Conservation (phyloP, 2,329 filamentous ascomycete species). For the Sporothrix inflata region DNA sequence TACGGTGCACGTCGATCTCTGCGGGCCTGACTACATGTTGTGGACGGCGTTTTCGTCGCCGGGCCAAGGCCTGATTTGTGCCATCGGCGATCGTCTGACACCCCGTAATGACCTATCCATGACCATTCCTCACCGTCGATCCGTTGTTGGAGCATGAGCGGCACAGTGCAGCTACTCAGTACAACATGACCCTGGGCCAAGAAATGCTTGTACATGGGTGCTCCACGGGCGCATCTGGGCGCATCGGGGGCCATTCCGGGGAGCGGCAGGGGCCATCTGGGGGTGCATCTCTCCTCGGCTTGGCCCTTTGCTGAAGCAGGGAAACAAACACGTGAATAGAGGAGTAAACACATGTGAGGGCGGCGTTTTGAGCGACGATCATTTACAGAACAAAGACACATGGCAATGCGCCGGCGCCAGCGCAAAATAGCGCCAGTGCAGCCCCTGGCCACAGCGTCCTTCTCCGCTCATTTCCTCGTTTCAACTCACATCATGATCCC, state of each 20-base stretch:
- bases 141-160: neutral
- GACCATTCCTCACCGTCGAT: neutral
- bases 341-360: constrained; percentile 15
- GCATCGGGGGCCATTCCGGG: neutral
- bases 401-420: neutral
- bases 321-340: neutral
- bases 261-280: neutral
- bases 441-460: neutral
- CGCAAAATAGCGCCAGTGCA: neutral
- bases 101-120: too few species aligned
- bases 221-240: neutral
- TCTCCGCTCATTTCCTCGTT: neutral
- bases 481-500: neutral
- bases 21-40: too few species aligned
- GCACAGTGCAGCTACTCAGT: neutral
- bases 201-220: neutral
- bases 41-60: too few species aligned
- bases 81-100: too few species aligned
- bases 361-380: neutral
- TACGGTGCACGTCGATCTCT: too few species aligned
- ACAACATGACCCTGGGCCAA: neutral
- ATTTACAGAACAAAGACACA: neutral
- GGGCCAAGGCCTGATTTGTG: too few species aligned
- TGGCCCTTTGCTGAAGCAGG: neutral
- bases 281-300: constrained; percentile 1